Evolutionary conservation across 2,329 filamentous ascomycete species (phyloP).

Genomic region (Hymenoscyphus infarciens): DNA sequence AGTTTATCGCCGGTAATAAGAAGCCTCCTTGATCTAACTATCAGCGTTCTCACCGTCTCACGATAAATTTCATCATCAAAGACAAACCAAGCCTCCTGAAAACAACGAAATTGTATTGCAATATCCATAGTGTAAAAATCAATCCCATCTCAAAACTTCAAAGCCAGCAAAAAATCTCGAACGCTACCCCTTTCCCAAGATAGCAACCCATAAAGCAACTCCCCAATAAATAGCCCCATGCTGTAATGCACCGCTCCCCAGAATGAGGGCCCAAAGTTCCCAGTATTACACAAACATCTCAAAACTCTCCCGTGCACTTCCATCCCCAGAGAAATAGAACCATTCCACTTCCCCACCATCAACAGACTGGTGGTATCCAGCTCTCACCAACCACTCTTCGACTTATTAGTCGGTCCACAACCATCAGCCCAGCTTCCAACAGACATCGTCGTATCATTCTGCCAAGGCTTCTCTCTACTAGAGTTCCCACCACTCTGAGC

Average conservation of each 20-base stretch:
- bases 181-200: not conserved
- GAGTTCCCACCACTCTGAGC: slow-evolving; percentile 14
- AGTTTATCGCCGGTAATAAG: too few species aligned
- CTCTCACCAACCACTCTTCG: not conserved
- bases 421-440: slow-evolving; percentile 19
- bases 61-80: not conserved
- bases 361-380: not conserved
- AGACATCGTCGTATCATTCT: slow-evolving; percentile 13
- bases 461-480: slow-evolving; percentile 11
- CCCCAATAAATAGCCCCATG: not conserved
- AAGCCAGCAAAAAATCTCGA: not conserved
- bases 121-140: not conserved
- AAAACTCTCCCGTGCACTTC: not conserved
- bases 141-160: not conserved
- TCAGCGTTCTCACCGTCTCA: not conserved
- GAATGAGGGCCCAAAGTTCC: not conserved
- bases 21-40: too few species aligned
- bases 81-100: not conserved
- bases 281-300: not conserved
- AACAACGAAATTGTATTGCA: not conserved
- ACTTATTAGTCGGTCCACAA: not conserved
- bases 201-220: not conserved
- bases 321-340: not conserved
- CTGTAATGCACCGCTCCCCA: not conserved
- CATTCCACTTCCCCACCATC: not conserved